A percentile compares a stretch with the other conserved stretches of the same genome.
phyloP scores from a whole-genome alignment of 148 eudicot genomes.

The Drosera capensis region DNA sequence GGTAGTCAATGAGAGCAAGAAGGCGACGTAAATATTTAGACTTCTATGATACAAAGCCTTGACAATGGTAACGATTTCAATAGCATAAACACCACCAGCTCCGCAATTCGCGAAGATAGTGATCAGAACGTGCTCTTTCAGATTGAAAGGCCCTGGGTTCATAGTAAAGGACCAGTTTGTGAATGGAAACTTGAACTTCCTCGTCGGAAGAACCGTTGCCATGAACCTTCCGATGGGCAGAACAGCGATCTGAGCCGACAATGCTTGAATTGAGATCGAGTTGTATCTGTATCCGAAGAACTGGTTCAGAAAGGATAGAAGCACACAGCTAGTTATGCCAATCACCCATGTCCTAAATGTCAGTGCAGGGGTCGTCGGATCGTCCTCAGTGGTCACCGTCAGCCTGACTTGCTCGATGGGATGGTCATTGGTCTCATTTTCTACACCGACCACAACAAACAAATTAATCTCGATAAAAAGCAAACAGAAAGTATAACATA shows the following conservation, averaged over 20 bases:
- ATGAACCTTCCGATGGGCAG: slow-evolving; percentile 36
- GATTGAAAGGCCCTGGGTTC: slow-evolving; percentile 59
- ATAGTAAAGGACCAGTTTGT: slow-evolving; percentile 26
- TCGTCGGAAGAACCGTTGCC: slow-evolving; percentile 29
- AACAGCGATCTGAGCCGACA: slow-evolving; percentile 24
- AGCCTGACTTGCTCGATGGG: no score
- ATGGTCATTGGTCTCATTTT: no score
- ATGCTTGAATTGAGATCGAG: slow-evolving; percentile 10
- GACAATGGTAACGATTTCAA: slow-evolving; percentile 26
- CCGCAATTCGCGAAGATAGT: slow-evolving; percentile 44
- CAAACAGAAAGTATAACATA: no score
- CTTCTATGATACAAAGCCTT: slow-evolving; percentile 30
- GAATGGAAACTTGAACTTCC: slow-evolving; percentile 7
- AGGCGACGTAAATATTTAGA: slow-evolving; percentile 19
- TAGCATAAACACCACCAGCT: slow-evolving; percentile 32
- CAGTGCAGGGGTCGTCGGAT: no score
- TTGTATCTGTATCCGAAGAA: slow-evolving; percentile 25
- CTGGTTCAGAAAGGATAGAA: slow-evolving; percentile 30
- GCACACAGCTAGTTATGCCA: slow-evolving; percentile 25
- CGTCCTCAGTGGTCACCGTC: no score
- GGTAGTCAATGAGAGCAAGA: slow-evolving; percentile 33
- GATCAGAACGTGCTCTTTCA: slow-evolving; percentile 58
- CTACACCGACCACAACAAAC: no score
- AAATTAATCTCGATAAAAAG: no score
- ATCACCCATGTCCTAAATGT: slow-evolving; percentile 54